Evolutionary conservation across 1,284 basidiomycete genomes (phyloP).

Genomic region (Papiliotrema terrestris): DNA sequence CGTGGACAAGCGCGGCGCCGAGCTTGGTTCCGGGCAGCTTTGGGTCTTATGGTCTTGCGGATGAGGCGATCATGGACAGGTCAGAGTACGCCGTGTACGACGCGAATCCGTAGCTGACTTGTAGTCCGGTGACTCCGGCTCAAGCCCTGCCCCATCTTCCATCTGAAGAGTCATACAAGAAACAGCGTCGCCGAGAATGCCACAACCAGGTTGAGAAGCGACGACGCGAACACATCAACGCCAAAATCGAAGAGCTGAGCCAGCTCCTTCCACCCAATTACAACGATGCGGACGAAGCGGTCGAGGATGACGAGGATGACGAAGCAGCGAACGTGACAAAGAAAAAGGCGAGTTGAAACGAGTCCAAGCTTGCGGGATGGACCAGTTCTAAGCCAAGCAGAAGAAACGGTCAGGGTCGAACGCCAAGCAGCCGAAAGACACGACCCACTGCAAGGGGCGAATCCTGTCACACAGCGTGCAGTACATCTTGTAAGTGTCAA

Average conservation of each 20-base stretch:
- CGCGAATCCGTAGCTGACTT: neutral
- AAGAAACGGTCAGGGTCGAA: slow-evolving; percentile 27
- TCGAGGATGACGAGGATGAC: slow-evolving; percentile 42
- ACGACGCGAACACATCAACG: slow-evolving; percentile 46
- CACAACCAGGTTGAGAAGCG: slow-evolving; percentile 48
- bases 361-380: too few species aligned
- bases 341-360: slow-evolving; percentile 26
- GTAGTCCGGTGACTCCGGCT: slow-evolving; percentile 36
- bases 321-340: slow-evolving; percentile 17
- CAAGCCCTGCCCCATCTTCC: slow-evolving; percentile 20
- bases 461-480: slow-evolving; percentile 40
- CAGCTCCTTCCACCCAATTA: slow-evolving; percentile 36
- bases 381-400: slow-evolving; percentile 14
- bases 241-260: slow-evolving; percentile 46
- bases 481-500: slow-evolving; percentile 35
- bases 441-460: slow-evolving; percentile 41
- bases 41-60: slow-evolving; percentile 3
- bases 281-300: slow-evolving; percentile 16
- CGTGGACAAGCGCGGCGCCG: neutral
- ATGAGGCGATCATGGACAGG: slow-evolving; percentile 9
- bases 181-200: slow-evolving; percentile 42
- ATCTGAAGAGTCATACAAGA: slow-evolving; percentile 31
- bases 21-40: slow-evolving; percentile 6
- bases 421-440: slow-evolving; percentile 36
- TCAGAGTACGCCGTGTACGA: neutral